phyloP scores from a whole-genome alignment of 1,139 yeast genomes.

The Pichia sp. region DNA sequence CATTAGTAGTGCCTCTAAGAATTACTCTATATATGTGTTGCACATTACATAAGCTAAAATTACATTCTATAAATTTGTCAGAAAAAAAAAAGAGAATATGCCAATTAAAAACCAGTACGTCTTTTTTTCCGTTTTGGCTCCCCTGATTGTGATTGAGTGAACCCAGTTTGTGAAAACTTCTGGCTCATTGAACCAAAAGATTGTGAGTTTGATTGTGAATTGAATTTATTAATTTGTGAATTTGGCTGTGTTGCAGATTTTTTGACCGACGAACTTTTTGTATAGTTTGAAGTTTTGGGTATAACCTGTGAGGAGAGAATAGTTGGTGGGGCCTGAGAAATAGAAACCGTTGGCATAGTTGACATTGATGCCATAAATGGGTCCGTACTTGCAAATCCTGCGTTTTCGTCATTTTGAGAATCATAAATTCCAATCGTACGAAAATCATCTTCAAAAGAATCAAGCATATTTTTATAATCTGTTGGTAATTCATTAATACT shows the following conservation, averaged over 20 bases:
- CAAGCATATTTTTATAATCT: constrained; percentile 10
- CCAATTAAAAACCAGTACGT: constrained; percentile 11
- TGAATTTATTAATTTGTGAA: neutral
- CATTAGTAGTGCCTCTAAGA: too few species aligned
- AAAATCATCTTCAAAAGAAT: constrained; percentile 15
- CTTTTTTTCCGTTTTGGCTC: constrained; percentile 14
- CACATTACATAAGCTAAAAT: neutral
- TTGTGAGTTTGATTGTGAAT: constrained; percentile 5
- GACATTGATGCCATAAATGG: constrained; percentile 1
- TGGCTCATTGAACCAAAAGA: neutral
- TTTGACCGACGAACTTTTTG: neutral
- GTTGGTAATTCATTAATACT: constrained; percentile 1
- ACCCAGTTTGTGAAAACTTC: constrained; percentile 2
- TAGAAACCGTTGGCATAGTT: constrained; percentile 8
- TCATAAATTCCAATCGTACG: constrained; percentile 11
- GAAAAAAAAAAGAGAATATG: too few species aligned
- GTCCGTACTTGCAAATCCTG: neutral
- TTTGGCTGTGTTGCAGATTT: neutral
- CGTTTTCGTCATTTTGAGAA: constrained; percentile 3
- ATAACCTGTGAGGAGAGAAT: neutral
- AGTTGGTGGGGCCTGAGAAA: constrained; percentile 9
- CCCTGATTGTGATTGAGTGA: constrained; percentile 2
- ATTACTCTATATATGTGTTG: too few species aligned
- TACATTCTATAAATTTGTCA: too few species aligned
- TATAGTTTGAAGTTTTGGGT: too few species aligned